Base-by-base conservation (phyloP, 345 rosid genomes). In the Sonneratia alba region DNA sequence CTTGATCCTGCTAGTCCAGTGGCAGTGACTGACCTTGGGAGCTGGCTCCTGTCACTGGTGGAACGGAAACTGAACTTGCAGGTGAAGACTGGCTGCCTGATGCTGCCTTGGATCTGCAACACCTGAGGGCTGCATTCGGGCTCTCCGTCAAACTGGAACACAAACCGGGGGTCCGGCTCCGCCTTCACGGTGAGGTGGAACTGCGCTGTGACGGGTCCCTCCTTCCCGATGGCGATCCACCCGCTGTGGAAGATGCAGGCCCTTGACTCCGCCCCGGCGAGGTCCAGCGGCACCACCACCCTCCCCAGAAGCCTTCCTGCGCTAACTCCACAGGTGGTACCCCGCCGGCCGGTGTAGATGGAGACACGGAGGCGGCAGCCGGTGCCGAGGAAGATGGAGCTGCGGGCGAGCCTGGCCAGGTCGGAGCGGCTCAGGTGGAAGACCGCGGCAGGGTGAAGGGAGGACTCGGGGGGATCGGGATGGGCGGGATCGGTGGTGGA, bases 41-140 rank as follows among this genome's bases (percentile, higher is more conserved):
- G 76, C 66, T 82, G 90, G 77, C 79, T 82, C 16, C 91, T 88
- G 80, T 88, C 95, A 13, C 55, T 66, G 8, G 88, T 81, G 78
- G 71, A 83, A 74, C 96, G 83, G 70, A 89, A 86, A 77, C 87
- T 89, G 91, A 94, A 94, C 74, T 88, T 85, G 87, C 98, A 94
- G 59, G 97, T 88, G 82, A 94, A 94, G 66, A 94, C 98, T 2
- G 98, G 98, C 68, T 94, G 98, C 13, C 88, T 74, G 61, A 91
- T 87, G 71, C 77, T 88, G 18, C 96, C 98, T 78, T 82, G 95
- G 76, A 94, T 88, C 81, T 87, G 97, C 68, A 91, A 88, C 59
- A 93, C 92, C 73, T 91, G 98, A 6, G 98, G 98, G 71, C 98
- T 93, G 67, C 98, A 93, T 66, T 91, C 98, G 0, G 98, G 98